Percentiles rank a stretch among this genome's conserved stretches.
Conservation (phyloP, 1,284 basidiomycete species). For the Fomitopsis pinicola region DNA sequence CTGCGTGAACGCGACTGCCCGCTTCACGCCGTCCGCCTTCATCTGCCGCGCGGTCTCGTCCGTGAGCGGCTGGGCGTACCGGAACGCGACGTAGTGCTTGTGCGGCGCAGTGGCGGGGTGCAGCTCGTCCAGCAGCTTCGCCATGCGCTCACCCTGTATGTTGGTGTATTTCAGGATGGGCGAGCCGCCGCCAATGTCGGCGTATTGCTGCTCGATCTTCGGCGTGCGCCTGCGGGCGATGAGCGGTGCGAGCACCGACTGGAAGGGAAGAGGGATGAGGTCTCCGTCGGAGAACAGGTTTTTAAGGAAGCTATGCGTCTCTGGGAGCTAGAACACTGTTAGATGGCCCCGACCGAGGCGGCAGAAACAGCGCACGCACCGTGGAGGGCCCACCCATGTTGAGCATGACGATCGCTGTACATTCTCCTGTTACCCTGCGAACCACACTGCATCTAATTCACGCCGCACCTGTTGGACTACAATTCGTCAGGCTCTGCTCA, state of each 20-base stretch:
- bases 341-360: not conserved
- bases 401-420: slow-evolving; percentile 88
- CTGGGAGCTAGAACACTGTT: slow-evolving; percentile 52
- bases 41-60: slow-evolving; percentile 82
- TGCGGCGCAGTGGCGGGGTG: slow-evolving; percentile 92
- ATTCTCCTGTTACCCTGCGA: not conserved
- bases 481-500: not conserved
- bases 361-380: slow-evolving; percentile 39
- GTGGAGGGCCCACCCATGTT: slow-evolving; percentile 99
- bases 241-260: slow-evolving; percentile 80
- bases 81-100: slow-evolving; percentile 93
- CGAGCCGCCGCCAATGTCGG: slow-evolving; percentile 93
- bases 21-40: slow-evolving; percentile 86
- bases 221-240: slow-evolving; percentile 94
- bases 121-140: slow-evolving; percentile 86
- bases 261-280: slow-evolving; percentile 94
- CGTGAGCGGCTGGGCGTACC: slow-evolving; percentile 90
- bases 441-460: not conserved
- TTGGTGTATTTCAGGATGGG: slow-evolving; percentile 95
- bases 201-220: slow-evolving; percentile 92
- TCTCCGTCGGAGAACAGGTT: slow-evolving; percentile 95
- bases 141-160: slow-evolving; percentile 90
- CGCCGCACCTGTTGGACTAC: slow-evolving; percentile 58
- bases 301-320: slow-evolving; percentile 88
- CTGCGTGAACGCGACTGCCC: slow-evolving; percentile 96